Conservation (phyloP, 306 rosid genomes). For the Parietaria judaica region DNA sequence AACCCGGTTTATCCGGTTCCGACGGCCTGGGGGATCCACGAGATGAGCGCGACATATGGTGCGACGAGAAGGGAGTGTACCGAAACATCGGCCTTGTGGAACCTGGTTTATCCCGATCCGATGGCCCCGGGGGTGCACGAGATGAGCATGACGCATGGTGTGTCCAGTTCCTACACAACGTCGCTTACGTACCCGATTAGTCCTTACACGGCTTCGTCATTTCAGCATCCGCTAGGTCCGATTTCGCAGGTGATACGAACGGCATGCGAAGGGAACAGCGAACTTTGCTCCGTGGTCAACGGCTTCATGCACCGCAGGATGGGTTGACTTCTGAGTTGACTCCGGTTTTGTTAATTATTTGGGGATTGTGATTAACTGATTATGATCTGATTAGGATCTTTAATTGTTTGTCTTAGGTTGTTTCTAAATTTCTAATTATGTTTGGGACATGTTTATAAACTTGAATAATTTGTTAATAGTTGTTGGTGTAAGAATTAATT, state of each 20-base stretch:
- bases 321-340: no score
- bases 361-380: background rate
- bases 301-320: background rate
- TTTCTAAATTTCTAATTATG: no score
- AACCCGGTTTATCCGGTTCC: background rate
- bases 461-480: no score
- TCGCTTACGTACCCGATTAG: background rate
- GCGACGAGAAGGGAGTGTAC: no score
- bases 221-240: background rate
- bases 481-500: no score
- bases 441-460: no score
- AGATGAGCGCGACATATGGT: no score
- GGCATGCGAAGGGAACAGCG: background rate
- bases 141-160: no score
- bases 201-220: background rate
- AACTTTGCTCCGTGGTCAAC: background rate
- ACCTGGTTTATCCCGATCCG: background rate
- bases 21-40: background rate
- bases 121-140: no score
- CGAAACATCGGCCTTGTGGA: background rate
- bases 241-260: background rate
- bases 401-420: background rate
- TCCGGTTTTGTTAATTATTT: no score
- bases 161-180: no score
- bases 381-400: background rate